Evolutionary conservation across 345 rosid genomes (phyloP).

Genomic region (Eucalyptus virginea): DNA sequence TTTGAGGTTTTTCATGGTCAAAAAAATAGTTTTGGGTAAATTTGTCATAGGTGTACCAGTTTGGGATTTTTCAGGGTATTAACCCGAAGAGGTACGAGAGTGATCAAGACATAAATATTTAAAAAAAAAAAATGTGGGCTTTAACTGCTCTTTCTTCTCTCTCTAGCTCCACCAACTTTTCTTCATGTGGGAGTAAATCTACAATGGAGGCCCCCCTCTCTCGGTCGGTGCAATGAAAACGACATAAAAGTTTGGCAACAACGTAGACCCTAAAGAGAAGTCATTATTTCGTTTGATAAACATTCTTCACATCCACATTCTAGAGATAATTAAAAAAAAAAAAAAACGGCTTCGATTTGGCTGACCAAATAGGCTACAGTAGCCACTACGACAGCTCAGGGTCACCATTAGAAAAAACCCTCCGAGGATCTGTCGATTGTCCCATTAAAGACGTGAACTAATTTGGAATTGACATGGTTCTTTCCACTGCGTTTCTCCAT

Average conservation of each 20-base stretch:
- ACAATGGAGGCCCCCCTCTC: neutral
- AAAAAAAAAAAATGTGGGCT: neutral
- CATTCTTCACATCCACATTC: neutral
- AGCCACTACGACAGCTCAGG: neutral
- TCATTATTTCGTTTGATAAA: neutral
- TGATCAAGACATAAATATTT: neutral
- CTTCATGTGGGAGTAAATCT: neutral
- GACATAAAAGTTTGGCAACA: neutral
- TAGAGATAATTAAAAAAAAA: neutral
- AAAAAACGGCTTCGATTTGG: neutral
- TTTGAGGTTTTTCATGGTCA: rapidly evolving
- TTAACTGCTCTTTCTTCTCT: neutral
- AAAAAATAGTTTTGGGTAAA: no score
- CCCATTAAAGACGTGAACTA: neutral
- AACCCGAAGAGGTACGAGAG: neutral
- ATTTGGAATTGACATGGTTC: neutral
- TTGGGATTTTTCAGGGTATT: rapidly evolving
- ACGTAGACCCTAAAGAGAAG: neutral
- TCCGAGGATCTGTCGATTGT: neutral
- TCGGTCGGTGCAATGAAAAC: neutral
- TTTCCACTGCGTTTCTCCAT: neutral
- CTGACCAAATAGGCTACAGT: neutral
- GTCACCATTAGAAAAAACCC: neutral
- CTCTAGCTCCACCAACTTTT: neutral
- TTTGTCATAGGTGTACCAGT: rapidly evolving